Evolutionary conservation across 169 alveolate genomes (phyloP), one percentile per base, ranked within the genome.

Genomic region (Plasmodium cynomolgi): DNA sequence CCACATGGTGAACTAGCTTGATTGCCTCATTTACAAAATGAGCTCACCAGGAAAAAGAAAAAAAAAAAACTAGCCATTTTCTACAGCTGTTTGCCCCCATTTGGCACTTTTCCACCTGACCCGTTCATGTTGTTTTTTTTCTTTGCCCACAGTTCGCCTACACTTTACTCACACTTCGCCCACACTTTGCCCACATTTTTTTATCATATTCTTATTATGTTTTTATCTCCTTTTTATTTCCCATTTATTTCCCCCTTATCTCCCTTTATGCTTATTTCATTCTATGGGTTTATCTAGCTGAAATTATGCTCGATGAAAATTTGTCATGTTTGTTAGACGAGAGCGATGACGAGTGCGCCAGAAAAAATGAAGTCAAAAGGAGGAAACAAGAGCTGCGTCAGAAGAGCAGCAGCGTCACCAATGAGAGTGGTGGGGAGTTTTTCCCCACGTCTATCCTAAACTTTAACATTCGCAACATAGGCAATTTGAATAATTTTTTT

Each of bases 321-420:
- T 90, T 90, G 84, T 90, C 94, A 26, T 90, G 94, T 44, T 37
- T 90, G 90, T 31, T 90, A 26, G 94, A 90, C 73, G 94, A 90
- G 31, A 90, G 94, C 73, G 94, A 90, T 20, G 94, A 90, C 82
- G 94, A 90, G n/a, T 20, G 82, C 54, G 15, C 41, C 23, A 47
- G 62, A 75, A 75, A 85, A 85, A 85, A 47, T 20, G 62, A 54
- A 39, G 17, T 31, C 39, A 85, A 85, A 75, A 85, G 68, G 23
- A 84, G 62, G 39, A 84, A 84, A 54, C 29, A 41, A 9, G 62
- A 39, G 26, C 11, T 13, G 13, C 44, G 50, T 39, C 33, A 41
- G 31, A 81, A 80, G 41, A 44, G 74, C 71, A 80, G 56, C 20
- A 37, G 29, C 4, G n/a, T 80, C 23, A 17, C 41, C 56, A 84